phyloP scores from a whole-genome alignment of 331 rosid genomes.

The Prunus yedoensis region DNA sequence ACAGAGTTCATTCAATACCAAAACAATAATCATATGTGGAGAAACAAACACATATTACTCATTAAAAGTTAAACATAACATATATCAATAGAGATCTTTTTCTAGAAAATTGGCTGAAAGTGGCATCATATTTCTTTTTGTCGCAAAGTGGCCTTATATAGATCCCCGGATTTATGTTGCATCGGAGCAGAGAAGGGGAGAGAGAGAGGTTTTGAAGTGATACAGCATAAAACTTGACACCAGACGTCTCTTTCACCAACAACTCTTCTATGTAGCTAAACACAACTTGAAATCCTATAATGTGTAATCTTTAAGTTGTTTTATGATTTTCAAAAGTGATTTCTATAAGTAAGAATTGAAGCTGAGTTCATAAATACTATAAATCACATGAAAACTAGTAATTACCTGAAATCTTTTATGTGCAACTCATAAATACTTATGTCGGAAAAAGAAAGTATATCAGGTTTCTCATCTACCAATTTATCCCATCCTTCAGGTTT shows the following conservation, averaged over 20 bases:
- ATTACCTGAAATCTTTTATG: slow-evolving; percentile 87
- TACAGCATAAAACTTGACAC: neutral
- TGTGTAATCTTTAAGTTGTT: neutral
- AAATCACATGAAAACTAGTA: slow-evolving; percentile 15
- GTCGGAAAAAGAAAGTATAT: slow-evolving; percentile 61
- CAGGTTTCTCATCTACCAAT: slow-evolving; percentile 65
- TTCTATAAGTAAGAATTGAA: slow-evolving; percentile 10
- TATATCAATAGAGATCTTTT: neutral
- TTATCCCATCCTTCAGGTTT: slow-evolving; percentile 86
- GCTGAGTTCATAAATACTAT: slow-evolving; percentile 18
- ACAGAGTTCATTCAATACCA: slow-evolving; percentile 15
- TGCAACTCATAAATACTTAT: slow-evolving; percentile 89
- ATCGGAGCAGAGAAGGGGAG: neutral
- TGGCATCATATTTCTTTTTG: neutral
- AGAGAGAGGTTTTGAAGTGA: neutral
- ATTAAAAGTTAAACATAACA: neutral
- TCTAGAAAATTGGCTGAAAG: neutral
- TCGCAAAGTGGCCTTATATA: neutral
- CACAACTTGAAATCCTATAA: neutral
- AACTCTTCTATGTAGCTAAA: neutral
- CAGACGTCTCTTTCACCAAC: slow-evolving; percentile 1
- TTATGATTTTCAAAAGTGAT: neutral
- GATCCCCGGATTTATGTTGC: neutral
- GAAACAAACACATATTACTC: neutral
- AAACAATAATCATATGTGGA: neutral